Conservation (phyloP, 345 rosid species). For the Pistacia vera region DNA sequence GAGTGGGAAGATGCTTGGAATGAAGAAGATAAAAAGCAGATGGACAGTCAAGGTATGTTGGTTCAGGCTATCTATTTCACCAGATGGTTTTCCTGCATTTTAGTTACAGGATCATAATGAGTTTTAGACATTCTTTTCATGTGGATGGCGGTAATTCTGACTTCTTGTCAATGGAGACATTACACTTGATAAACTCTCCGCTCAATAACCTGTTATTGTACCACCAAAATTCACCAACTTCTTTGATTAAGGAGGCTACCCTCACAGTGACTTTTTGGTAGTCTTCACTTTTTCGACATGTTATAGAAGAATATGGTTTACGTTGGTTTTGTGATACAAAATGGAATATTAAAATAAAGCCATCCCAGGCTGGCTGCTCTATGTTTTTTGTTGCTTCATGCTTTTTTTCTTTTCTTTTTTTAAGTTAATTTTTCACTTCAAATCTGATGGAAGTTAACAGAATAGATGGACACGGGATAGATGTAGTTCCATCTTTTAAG, state of each 20-base stretch:
- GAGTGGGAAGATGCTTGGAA: conserved; percentile 61
- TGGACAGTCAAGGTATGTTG: conserved; percentile 39
- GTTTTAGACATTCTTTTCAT: not conserved
- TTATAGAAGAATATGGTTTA: not conserved
- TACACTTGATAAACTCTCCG: not conserved
- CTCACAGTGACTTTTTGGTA: not conserved
- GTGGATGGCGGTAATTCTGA: not conserved
- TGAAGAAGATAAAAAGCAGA: conserved; percentile 32
- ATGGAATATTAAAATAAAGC: not conserved
- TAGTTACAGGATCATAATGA: not conserved
- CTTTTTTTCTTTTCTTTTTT: not conserved
- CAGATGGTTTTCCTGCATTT: not conserved
- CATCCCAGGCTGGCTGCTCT: not conserved
- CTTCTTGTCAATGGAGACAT: too few species aligned
- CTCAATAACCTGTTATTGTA: too few species aligned
- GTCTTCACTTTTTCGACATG: not conserved
- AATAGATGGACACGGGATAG: not conserved
- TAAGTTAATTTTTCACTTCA: not conserved
- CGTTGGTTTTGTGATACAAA: not conserved
- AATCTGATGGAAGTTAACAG: not conserved
- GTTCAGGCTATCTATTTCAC: not conserved
- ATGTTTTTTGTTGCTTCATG: not conserved
- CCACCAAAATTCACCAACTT: too few species aligned
- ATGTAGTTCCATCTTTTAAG: not conserved
- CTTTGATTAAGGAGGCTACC: too few species aligned